Evolutionary conservation across 176 grass and related monocot genomes (phyloP).

Genomic region (Panicum miliaceum): DNA sequence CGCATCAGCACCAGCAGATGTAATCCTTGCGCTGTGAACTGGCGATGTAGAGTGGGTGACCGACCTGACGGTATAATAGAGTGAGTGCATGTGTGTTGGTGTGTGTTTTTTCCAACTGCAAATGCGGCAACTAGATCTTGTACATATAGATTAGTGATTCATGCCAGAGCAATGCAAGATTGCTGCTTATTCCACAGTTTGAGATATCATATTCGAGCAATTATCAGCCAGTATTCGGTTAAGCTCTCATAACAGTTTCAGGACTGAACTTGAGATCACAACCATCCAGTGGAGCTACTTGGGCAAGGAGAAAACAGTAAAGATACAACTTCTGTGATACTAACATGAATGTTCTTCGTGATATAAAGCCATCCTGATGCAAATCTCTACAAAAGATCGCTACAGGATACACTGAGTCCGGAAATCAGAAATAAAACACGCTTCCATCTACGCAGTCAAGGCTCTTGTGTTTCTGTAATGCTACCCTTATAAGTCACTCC

Average conservation of each 20-base stretch:
- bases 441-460: constrained; percentile 42
- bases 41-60: constrained; percentile 8
- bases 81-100: neutral
- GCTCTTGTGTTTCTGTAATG: constrained; percentile 43
- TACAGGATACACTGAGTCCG: constrained; percentile 37
- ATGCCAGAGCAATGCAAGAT: constrained; percentile 36
- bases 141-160: constrained; percentile 49
- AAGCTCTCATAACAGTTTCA: constrained; percentile 17
- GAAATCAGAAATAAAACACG: constrained; percentile 39
- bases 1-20: neutral
- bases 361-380: constrained; percentile 33
- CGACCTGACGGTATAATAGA: constrained; percentile 16
- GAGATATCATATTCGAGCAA: neutral
- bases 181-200: constrained; percentile 35
- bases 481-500: constrained; percentile 40
- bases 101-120: constrained; percentile 16
- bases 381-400: constrained; percentile 53
- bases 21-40: neutral
- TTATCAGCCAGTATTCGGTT: neutral
- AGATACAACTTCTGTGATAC: constrained; percentile 38
- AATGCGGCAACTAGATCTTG: constrained; percentile 46
- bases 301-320: constrained; percentile 18
- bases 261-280: constrained; percentile 21
- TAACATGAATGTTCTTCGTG: constrained; percentile 49
- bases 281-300: neutral